A percentile compares a stretch with the other conserved stretches of the same genome.
These are phyloP conservation scores for Ceratocystis smalleyi DNA, from an alignment of 2,329 filamentous ascomycete genomes.

Conservation along the genomic window DNA sequence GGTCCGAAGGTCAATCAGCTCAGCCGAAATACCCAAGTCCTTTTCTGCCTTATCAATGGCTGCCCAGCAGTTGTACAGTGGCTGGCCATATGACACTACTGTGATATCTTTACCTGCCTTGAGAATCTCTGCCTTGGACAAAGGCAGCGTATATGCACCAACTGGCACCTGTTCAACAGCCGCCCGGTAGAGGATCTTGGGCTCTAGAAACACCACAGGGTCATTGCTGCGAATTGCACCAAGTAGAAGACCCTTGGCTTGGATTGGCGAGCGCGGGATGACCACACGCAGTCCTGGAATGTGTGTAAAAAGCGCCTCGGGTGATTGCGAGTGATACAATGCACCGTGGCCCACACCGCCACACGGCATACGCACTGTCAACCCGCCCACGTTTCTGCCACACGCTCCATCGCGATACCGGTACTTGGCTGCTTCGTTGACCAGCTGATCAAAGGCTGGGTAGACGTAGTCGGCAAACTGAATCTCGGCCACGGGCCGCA, in stretches of 20 bases:
- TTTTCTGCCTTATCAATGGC: conserved; percentile 62
- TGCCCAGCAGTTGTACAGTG: conserved; percentile 65
- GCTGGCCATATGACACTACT: conserved; percentile 76
- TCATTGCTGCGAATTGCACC: conserved; percentile 66
- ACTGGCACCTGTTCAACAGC: conserved; percentile 82
- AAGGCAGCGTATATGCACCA: conserved; percentile 63
- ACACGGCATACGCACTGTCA: conserved; percentile 81
- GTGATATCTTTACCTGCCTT: conserved; percentile 70
- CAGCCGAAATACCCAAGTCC: conserved; percentile 60
- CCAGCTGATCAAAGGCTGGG: conserved; percentile 83
- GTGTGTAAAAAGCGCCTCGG: conserved; percentile 77
- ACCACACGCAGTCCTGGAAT: conserved; percentile 74
- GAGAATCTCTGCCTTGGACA: conserved; percentile 72
- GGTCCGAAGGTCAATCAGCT: conserved; percentile 76
- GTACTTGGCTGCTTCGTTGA: conserved; percentile 84
- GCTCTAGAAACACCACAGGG: conserved; percentile 85
- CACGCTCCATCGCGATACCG: conserved; percentile 54
- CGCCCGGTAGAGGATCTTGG: conserved; percentile 81
- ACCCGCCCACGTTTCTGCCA: conserved; percentile 50
- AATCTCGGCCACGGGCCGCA: conserved; percentile 86
- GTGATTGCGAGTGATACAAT: conserved; percentile 77
- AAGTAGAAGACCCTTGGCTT: conserved; percentile 76
- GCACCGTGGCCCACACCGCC: conserved; percentile 82
- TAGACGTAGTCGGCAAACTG: conserved; percentile 93
- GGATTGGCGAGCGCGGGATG: conserved; percentile 68